Evolutionary conservation across 2,329 filamentous ascomycete genomes (phyloP).

Genomic region (Paraphaeosphaeria sporulosa): DNA sequence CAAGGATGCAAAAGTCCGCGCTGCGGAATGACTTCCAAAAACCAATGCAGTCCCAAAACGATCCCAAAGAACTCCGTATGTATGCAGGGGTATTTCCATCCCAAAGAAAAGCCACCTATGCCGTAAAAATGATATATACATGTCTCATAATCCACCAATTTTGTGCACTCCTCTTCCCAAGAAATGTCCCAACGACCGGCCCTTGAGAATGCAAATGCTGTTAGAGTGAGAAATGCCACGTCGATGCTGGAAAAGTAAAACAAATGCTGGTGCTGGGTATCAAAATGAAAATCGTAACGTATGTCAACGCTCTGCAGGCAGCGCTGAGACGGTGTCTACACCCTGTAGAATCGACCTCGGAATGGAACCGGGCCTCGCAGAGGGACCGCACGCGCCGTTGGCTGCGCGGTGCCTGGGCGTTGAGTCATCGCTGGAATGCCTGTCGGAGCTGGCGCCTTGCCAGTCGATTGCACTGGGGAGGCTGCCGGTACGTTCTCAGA

Average conservation of each 20-base stretch:
- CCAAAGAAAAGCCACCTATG: constrained; percentile 1
- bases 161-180: constrained; percentile 5
- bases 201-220: constrained; percentile 11
- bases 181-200: constrained; percentile 6
- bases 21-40: not conserved
- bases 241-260: constrained; percentile 2
- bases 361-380: not conserved
- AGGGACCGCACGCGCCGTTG: constrained; percentile 3
- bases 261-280: constrained; percentile 6
- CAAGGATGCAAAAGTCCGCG: constrained; percentile 3
- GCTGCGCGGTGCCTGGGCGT: constrained; percentile 3
- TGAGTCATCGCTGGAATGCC: not conserved
- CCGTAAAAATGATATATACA: not conserved
- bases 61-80: constrained; percentile 11
- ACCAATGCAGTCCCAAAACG: not conserved
- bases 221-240: constrained; percentile 1
- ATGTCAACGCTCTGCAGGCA: not conserved
- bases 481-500: not conserved
- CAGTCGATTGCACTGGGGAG: not conserved
- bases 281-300: constrained; percentile 5
- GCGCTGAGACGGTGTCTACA: not conserved
- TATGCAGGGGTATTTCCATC: constrained; percentile 19
- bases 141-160: constrained; percentile 1
- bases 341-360: constrained; percentile 3
- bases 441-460: not conserved